Evolutionary conservation across 2,329 filamentous ascomycete genomes (phyloP).

Genomic region (Setomelanomma holmii): DNA sequence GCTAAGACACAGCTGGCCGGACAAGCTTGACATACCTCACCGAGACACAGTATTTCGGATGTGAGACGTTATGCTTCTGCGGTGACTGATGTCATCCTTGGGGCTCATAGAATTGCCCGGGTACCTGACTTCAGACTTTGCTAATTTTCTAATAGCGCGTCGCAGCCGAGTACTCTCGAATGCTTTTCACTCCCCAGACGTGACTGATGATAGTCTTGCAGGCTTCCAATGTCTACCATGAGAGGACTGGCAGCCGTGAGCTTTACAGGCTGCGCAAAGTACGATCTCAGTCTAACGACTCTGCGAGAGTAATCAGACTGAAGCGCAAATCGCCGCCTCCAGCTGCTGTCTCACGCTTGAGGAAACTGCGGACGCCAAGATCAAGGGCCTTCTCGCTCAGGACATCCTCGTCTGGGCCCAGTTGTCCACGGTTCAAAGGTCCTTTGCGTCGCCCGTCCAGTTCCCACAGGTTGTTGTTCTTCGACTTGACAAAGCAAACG

Average conservation of each 20-base stretch:
- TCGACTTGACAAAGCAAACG: conserved; percentile 87
- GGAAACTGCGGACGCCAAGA: conserved; percentile 69
- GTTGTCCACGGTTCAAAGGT: conserved; percentile 67
- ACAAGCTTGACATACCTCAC: conserved; percentile 16
- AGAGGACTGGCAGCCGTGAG: not conserved
- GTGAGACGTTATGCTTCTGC: not conserved
- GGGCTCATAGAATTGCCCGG: not conserved
- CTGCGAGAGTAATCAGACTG: conserved; percentile 67
- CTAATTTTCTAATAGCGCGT: too few relatives aligned
- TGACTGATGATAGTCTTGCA: not conserved
- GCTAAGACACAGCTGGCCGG: conserved; percentile 21
- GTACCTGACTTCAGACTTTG: too few relatives aligned
- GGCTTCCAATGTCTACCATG: not conserved
- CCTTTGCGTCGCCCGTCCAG: conserved; percentile 78
- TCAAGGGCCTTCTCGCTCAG: conserved; percentile 75
- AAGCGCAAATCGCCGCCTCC: conserved; percentile 67
- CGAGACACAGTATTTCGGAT: conserved; percentile 10
- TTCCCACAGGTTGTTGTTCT: conserved; percentile 76
- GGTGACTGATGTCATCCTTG: not conserved
- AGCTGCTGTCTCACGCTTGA: conserved; percentile 63
- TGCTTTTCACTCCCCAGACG: not conserved
- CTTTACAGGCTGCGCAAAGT: too few relatives aligned
- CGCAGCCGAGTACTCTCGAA: not conserved
- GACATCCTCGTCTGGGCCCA: conserved; percentile 56
- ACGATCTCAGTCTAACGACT: conserved; percentile 60